Conservation (phyloP, 805 yeast species). For the Nakazawaea molendinolei region DNA sequence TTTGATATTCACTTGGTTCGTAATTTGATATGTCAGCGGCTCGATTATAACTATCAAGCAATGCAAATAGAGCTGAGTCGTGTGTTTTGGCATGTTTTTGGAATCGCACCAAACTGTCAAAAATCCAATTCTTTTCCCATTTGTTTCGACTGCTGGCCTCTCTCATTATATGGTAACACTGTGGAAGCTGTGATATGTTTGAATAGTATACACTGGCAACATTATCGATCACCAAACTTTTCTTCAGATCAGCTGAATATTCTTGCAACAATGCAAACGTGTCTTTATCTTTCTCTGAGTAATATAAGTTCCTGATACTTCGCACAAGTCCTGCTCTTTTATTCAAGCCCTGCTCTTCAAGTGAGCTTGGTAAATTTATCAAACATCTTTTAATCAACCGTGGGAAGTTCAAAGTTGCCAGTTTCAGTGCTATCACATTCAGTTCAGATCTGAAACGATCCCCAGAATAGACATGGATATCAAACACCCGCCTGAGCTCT, state of each 20-base stretch:
- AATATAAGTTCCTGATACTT: constrained; percentile 4
- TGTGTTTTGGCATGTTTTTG: background rate
- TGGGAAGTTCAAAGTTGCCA: constrained; percentile 9
- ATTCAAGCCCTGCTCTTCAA: constrained; percentile 1
- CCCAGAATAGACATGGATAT: too few species aligned
- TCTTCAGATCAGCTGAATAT: background rate
- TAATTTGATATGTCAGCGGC: background rate
- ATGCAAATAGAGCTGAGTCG: background rate
- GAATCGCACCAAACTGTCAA: background rate
- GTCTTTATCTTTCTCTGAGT: background rate
- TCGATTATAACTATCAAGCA: background rate
- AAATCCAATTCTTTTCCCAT: background rate
- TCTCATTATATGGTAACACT: background rate
- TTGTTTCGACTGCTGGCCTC: background rate
- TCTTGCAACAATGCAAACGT: background rate
- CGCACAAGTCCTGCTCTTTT: background rate
- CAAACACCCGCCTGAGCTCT: too few species aligned
- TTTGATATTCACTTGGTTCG: background rate
- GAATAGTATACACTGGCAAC: constrained; percentile 3
- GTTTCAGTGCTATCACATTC: constrained; percentile 5
- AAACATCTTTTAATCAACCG: constrained; percentile 8
- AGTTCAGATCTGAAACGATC: too few species aligned
- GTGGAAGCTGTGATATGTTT: constrained; percentile 5
- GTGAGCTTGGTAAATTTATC: constrained; percentile 8
- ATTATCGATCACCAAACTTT: constrained; percentile 4